Evolutionary conservation across 208 protist genomes (phyloP).

Genomic region (Leishmania tarentolae): DNA sequence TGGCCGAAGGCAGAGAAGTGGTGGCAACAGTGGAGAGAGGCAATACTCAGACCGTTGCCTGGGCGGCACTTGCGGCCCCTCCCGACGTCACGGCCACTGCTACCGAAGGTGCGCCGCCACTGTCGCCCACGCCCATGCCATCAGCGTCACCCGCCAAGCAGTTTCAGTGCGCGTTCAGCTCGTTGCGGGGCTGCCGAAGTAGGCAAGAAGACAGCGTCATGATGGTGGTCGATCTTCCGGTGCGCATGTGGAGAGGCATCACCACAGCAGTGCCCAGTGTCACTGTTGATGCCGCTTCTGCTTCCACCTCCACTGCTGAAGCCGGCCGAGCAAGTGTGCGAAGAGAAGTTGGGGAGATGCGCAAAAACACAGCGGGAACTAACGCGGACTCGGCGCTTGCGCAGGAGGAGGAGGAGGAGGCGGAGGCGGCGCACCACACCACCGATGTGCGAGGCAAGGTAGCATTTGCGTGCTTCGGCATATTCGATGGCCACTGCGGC

Average conservation of each 20-base stretch:
- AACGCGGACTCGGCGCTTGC: neutral
- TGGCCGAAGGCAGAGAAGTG: neutral
- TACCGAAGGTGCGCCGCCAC: neutral
- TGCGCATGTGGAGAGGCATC: neutral
- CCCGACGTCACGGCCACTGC: neutral
- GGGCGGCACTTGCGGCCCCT: neutral
- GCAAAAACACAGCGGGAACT: neutral
- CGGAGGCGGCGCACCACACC: neutral
- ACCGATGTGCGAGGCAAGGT: neutral
- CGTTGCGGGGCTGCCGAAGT: conserved; percentile 34
- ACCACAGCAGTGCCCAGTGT: neutral
- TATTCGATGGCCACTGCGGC: conserved; percentile 84
- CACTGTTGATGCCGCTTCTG: neutral
- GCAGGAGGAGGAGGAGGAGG: too few relatives aligned
- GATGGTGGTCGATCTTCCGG: conserved; percentile 20
- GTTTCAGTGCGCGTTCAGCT: conserved; percentile 31
- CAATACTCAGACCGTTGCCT: neutral
- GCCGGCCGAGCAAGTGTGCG: neutral
- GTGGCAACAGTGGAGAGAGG: neutral
- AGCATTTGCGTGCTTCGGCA: conserved; percentile 45
- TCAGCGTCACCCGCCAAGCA: neutral
- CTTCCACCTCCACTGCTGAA: neutral
- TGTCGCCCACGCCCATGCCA: neutral
- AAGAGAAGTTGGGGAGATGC: neutral
- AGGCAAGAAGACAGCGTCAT: conserved; percentile 46